A percentile compares a stretch with the other conserved stretches of the same genome.
Conservation (phyloP, 441 rosid species). For the Flueggea neowawraea region DNA sequence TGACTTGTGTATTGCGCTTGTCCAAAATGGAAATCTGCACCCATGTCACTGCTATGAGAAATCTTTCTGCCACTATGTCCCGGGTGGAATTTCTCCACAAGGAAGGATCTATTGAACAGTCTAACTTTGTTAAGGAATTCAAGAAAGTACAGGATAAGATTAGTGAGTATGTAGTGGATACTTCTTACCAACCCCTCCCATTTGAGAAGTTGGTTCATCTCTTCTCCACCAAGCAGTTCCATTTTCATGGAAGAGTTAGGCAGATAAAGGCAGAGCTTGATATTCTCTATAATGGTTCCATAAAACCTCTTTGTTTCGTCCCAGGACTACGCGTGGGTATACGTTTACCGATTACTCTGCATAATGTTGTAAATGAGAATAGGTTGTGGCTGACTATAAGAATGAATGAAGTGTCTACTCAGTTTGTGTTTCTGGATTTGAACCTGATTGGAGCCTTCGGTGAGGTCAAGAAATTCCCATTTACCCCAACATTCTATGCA, state of each 20-base stretch:
- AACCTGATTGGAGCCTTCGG: constrained; percentile 27
- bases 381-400: constrained; percentile 76
- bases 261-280: constrained; percentile 50
- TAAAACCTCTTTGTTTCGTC: constrained; percentile 62
- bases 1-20: constrained; percentile 51
- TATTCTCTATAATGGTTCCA: constrained; percentile 63
- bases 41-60: constrained; percentile 33
- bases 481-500: constrained; percentile 47
- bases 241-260: constrained; percentile 30
- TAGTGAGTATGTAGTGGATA: constrained; percentile 19
- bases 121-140: constrained; percentile 54
- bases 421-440: constrained; percentile 61
- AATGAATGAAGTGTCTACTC: constrained; percentile 40
- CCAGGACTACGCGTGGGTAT: constrained; percentile 74
- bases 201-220: constrained; percentile 37
- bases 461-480: constrained; percentile 39
- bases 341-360: constrained; percentile 53
- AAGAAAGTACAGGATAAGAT: constrained; percentile 34
- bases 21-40: constrained; percentile 45
- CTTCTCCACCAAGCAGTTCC: constrained; percentile 48
- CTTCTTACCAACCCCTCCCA: constrained; percentile 19
- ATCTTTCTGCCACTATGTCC: constrained; percentile 49
- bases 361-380: constrained; percentile 33
- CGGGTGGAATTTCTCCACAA: constrained; percentile 38
- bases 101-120: constrained; percentile 42